Evolutionary conservation across 108 stramenopile species (phyloP), one percentile per base, ranked within the genome.

Genomic region (Parietichytrium sp.): DNA sequence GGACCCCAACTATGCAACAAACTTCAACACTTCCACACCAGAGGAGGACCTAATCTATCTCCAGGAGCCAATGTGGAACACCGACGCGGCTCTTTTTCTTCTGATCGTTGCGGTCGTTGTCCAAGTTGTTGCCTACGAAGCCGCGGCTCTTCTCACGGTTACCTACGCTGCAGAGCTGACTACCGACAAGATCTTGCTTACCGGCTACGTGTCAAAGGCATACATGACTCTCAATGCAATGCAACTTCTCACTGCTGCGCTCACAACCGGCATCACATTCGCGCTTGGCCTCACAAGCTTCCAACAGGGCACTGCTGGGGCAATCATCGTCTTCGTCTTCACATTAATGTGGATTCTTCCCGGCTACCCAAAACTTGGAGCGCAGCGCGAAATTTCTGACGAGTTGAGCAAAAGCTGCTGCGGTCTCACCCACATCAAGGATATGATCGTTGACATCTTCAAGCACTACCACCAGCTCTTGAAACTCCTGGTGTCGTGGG

Each of bases 261-360:
- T 72, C 61, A 42, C 45, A 1, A 72, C 61, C 25, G 61, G 38
- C 42, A 72, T 72, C 42, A 45, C 61, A 12, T 25, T 72, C 42
- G 61, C 25, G 23, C 6, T 42, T 10, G 61, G 42, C 2, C 25
- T 72, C 61, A 45, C 38, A 3, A 45, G 38, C 0, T 72, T 72
- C 15, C 61, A 72, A 42, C 61, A 72, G 42, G 61, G 61, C 20
- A 72, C 61, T n/a, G 61, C 45, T 0, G 61, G 61, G 23, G 61
- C 38, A 33, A 45, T 72, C 1, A 72, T 72, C 20, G 61, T 42
- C 61, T 72, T 72, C 42, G 6, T 45, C 42, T 15, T 72, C 13
- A 42, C 61, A 6, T 20, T 72, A 12, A 23, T 45, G n/a, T 72
- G 61, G 61, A 10, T 72, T 6, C 12, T 72, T 23, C 61, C 61